Evolutionary conservation across 495 filamentous ascomycete genomes (phyloP).

Genomic region (Lindgomyces ingoldianus): DNA sequence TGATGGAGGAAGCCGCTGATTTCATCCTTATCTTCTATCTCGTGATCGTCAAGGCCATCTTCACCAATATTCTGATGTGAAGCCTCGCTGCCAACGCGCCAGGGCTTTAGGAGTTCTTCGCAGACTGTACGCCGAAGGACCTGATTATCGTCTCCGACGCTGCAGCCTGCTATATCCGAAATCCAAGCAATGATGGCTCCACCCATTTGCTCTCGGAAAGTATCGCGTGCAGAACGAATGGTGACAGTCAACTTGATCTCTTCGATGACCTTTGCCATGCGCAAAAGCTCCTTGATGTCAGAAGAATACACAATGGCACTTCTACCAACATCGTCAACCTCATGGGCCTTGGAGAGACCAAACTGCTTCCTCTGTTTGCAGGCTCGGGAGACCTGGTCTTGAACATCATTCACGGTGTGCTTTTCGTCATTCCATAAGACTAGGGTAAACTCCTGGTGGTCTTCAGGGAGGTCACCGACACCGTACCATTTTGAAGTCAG

Average conservation of each 20-base stretch:
- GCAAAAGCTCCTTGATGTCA: constrained; percentile 69
- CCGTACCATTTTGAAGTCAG: constrained; percentile 74
- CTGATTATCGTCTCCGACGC: constrained; percentile 74
- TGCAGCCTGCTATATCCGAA: constrained; percentile 86
- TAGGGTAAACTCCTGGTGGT: constrained; percentile 75
- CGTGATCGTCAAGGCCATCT: constrained; percentile 88
- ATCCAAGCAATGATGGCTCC: constrained; percentile 98
- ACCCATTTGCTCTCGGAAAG: constrained; percentile 97
- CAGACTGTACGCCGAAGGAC: constrained; percentile 80
- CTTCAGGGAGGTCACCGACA: constrained; percentile 54
- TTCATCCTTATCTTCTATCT: constrained; percentile 48
- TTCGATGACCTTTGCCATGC: constrained; percentile 80
- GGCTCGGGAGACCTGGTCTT: constrained; percentile 83
- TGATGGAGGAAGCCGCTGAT: constrained; percentile 18
- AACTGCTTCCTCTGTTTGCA: constrained; percentile 71
- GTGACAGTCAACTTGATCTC: constrained; percentile 95
- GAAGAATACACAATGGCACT: constrained; percentile 75
- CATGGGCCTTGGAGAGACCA: constrained; percentile 73
- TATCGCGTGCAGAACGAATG: constrained; percentile 88
- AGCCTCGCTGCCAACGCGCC: constrained; percentile 84
- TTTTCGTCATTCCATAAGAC: constrained; percentile 98
- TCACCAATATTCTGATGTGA: constrained; percentile 80
- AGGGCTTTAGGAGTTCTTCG: constrained; percentile 83
- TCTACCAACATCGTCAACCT: constrained; percentile 83
- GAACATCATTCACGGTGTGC: constrained; percentile 90